Base-by-base conservation (phyloP, 2,329 filamentous ascomycete genomes). In the Aspergillus sp. region DNA sequence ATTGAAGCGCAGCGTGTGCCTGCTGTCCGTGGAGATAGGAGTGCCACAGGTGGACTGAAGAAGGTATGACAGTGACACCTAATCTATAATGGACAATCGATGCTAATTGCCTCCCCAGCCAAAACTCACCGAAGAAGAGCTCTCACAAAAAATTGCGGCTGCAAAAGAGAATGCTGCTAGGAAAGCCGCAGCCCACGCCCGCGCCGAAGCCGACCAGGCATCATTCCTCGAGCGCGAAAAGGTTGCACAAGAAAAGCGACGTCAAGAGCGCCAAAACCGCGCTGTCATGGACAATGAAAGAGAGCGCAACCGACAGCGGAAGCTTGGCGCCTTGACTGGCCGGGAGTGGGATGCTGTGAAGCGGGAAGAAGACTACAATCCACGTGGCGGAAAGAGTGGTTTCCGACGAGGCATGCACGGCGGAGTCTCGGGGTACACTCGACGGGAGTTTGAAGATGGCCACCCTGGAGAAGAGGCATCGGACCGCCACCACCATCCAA, bases 121-220 rank as follows among this genome's bases (percentile, higher is more conserved):
- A 3, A 83, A 82, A 63, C 73, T 85, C 36, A 85, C 81, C 2
- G 82, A 85, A 57, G 78, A 75, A 50, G 77, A 86, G 60, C 72
- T 86, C 6, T 74, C 72, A 4, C 76, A 75, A 37, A 79, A 79
- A 48, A 77, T 86, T 47, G 79, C 76, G 6, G 71, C 73, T 31
- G 84, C 83, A 54, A 75, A 75, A 49, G 72, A 82, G 51, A 78
- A 82, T 45, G 84, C 83, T 42, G 77, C 76, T 5, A 73, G 77
- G 39, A 71, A 79, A 10, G 72, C 74, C 7, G 80, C 78, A 7
- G 79, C 79, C 0, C 81, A 86, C 57, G 78, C 77, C 1, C 74
- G 81, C 27, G 81, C 81, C n/a, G 79, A 85, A 66, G 81, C 80
- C n/a, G 83, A 86, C 51, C 75, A 78, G 42, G 81, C 80, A 3